A percentile compares a stretch with the other conserved stretches of the same genome.
These are phyloP conservation scores for Neltuma alba DNA, from an alignment of 306 rosid species.

Conservation along the genomic window DNA sequence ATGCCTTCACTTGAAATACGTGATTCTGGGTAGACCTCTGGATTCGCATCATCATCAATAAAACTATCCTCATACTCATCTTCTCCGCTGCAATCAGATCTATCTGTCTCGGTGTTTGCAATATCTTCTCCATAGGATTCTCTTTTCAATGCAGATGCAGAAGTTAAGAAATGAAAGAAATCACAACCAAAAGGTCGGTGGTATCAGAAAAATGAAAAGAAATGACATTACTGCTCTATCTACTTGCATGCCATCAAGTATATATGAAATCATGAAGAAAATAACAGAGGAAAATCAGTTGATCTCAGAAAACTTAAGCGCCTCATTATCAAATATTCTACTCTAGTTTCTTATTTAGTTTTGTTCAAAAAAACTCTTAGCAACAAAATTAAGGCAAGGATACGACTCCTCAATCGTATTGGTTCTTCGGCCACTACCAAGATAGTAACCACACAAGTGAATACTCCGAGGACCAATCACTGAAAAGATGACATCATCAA, in stretches of 20 bases:
- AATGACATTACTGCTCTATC: background rate
- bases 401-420: constrained; percentile 57
- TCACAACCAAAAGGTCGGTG: background rate
- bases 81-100: constrained; percentile 59
- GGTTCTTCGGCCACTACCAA: constrained; percentile 33
- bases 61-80: constrained; percentile 82
- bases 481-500: constrained; percentile 72
- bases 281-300: background rate
- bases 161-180: constrained; percentile 30
- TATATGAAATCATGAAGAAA: background rate
- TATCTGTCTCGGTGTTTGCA: constrained; percentile 73
- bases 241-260: background rate
- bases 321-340: background rate
- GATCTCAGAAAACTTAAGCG: background rate
- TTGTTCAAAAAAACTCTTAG: background rate
- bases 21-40: constrained; percentile 47
- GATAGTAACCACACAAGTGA: constrained; percentile 79
- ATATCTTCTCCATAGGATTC: constrained; percentile 93
- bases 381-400: constrained; percentile 45
- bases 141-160: constrained; percentile 54
- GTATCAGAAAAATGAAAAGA: background rate
- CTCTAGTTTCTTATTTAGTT: background rate
- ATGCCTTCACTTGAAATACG: constrained; percentile 56
- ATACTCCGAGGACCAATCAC: constrained; percentile 88
- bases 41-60: constrained; percentile 65